phyloP scores from a whole-genome alignment of 305 asterid species.

The Solanum hybrid region DNA sequence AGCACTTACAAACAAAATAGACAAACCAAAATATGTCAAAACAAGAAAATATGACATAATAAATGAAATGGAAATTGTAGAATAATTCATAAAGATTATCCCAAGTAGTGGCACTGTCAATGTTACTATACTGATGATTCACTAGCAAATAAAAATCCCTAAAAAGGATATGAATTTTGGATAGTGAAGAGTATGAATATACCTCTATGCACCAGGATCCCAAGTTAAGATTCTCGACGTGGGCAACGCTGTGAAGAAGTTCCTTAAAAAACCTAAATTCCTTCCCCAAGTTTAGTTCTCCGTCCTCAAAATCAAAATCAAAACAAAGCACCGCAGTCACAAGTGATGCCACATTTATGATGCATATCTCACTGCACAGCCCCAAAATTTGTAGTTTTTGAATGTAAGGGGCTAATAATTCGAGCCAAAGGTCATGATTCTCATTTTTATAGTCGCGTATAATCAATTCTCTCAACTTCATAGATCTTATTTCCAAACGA shows the following conservation, averaged over 20 bases:
- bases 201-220: background rate
- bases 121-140: background rate
- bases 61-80: background rate
- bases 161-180: background rate
- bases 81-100: background rate
- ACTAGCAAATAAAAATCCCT: background rate
- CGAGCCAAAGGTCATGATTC: background rate
- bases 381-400: background rate
- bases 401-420: background rate
- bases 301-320: background rate
- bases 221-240: background rate
- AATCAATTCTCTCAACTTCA: background rate
- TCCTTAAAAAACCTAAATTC: background rate
- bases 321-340: background rate
- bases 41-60: background rate
- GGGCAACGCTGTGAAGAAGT: background rate
- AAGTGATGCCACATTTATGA: background rate
- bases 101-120: background rate
- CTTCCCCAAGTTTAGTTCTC: no score
- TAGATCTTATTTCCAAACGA: background rate
- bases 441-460: no score
- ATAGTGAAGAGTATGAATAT: background rate
- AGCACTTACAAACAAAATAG: background rate
- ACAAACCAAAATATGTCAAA: background rate
- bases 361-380: background rate